Percentiles rank a stretch among this genome's conserved stretches.
phyloP scores from a whole-genome alignment of 345 rosid species.

The Eucalyptus victrix region DNA sequence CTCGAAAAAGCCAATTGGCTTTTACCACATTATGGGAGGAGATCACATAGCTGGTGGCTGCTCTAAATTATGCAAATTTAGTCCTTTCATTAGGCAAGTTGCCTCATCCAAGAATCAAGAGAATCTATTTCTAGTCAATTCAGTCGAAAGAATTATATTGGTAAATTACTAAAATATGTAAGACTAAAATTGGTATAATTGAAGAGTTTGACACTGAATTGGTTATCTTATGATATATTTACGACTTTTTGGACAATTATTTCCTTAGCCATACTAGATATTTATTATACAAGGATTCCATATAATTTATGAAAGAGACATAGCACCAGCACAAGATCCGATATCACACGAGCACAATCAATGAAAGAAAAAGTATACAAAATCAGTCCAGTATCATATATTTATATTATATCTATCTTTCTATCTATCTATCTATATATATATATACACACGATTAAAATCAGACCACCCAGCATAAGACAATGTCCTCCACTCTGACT shows the following conservation, averaged over 20 bases:
- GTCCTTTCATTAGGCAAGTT: rapidly evolving
- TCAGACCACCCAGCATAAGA: not conserved
- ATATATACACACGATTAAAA: not conserved
- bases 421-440: rapidly evolving
- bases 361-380: not conserved
- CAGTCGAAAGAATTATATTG: rapidly evolving
- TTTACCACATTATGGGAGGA: not conserved
- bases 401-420: not conserved
- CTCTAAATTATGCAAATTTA: too few relatives aligned
- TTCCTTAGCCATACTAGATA: not conserved
- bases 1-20: not conserved
- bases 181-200: too few relatives aligned
- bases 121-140: too few relatives aligned
- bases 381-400: not conserved
- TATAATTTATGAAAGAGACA: not conserved
- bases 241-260: too few relatives aligned
- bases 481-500: not conserved
- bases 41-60: too few relatives aligned
- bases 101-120: rapidly evolving
- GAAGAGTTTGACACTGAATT: not conserved
- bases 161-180: too few relatives aligned
- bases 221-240: rapidly evolving
- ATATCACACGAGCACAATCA: not conserved
- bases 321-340: not conserved
- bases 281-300: not conserved